Base-by-base conservation (phyloP, 768 basidiomycete species). In the Lactifluus pinguis region DNA sequence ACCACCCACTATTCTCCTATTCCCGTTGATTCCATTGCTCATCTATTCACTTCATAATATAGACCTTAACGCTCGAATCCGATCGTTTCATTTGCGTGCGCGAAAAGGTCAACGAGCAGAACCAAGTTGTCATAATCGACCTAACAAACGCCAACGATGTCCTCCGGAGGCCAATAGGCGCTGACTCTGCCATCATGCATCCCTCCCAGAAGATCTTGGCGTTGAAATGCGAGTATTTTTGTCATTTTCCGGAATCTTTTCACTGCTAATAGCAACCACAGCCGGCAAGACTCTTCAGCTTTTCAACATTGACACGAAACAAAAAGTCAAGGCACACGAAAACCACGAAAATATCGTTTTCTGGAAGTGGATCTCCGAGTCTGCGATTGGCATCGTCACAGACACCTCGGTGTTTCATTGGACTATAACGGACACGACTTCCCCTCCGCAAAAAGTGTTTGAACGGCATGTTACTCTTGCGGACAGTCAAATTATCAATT, bases 161-260 rank as follows among this genome's bases (percentile, higher is more conserved):
- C 68, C 82, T 95, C 58, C 87, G 94, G 62, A 80, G 94, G 67
- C 94, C 94, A 64, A 98, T 99, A 70, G 89, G 91, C 29, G 97
- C 97, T n/a, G 97, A 99, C 72, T 92, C 92, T 42, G 95, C 97
- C 59, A 97, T 99, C 68, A 98, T 99, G 95, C 94, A 98, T 71
- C 92, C 92, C 45, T 83, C 82, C 62, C 85, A 95, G 77, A 98
- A 98, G 83, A 92, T 98, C 73, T 83, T 99, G 60, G 97, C 97
- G 4, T 74, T 99, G 53, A 95, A 93, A 80, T 87, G 95, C 87
- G 69, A 67, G 80, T 66, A 8, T 21, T 19, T 19, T 41, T n/a
- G 17, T 21, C 8, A 6, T 34, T 17, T 25, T 29, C 14, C 19
- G 8, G 36, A 49, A 45, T 32, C 11, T 45, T 29, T n/a, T 34